A percentile compares a stretch with the other conserved stretches of the same genome.
phyloP scores from a whole-genome alignment of 2,329 filamentous ascomycete genomes.

The Xylariaceae sp. region DNA sequence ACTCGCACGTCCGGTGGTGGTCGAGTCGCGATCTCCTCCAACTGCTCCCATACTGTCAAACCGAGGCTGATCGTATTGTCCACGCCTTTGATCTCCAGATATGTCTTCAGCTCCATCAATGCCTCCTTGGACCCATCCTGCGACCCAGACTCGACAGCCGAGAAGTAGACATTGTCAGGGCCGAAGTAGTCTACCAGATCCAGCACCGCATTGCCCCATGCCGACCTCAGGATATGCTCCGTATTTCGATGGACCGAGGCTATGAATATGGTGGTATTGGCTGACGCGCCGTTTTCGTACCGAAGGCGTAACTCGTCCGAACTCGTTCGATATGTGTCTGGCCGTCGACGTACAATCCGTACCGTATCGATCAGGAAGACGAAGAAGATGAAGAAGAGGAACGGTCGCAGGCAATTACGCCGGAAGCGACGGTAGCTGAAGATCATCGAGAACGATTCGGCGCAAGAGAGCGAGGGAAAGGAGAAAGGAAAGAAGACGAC shows the following conservation, averaged over 20 bases:
- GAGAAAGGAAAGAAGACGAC: not conserved
- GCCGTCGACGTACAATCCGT: conserved; percentile 29
- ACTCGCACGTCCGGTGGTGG: conserved; percentile 34
- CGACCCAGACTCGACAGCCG: conserved; percentile 62
- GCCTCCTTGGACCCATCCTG: conserved; percentile 62
- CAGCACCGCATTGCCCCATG: conserved; percentile 57
- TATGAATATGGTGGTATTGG: conserved; percentile 51
- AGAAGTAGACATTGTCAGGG: conserved; percentile 58
- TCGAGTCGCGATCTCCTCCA: conserved; percentile 47
- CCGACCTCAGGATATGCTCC: conserved; percentile 50
- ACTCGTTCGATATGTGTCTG: conserved; percentile 29
- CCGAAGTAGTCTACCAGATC: conserved; percentile 53
- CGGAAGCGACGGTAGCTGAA: conserved; percentile 34
- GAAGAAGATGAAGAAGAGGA: conserved; percentile 30
- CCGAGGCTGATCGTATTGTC: conserved; percentile 54
- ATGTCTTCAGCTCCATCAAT: conserved; percentile 49
- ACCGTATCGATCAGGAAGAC: conserved; percentile 35
- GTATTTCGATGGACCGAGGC: conserved; percentile 65
- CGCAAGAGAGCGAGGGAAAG: not conserved
- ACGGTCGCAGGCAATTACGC: conserved; percentile 33
- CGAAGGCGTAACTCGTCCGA: conserved; percentile 19
- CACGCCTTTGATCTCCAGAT: conserved; percentile 47
- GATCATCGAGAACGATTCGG: conserved; percentile 31
- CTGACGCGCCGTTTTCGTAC: conserved; percentile 16
- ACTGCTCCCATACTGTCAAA: conserved; percentile 47